Conservation (phyloP, 495 filamentous ascomycete species). For the Daldinia childiae region DNA sequence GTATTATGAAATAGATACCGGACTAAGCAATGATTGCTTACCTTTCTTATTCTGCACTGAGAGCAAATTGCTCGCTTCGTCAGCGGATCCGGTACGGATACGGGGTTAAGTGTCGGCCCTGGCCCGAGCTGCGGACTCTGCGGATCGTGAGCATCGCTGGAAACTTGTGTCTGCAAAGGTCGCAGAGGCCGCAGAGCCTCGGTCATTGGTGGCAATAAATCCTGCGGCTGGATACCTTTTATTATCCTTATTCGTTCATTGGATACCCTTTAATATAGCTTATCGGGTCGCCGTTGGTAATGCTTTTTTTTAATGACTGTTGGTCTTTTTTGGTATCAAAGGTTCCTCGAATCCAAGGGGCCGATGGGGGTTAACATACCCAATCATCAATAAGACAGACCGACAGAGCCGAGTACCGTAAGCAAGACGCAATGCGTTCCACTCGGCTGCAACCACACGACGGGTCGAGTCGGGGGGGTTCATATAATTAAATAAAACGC, state of each 20-base stretch:
- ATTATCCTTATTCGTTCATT: constrained; percentile 13
- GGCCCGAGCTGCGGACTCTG: constrained; percentile 11
- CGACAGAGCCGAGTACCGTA: constrained; percentile 37
- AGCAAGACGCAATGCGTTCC: constrained; percentile 31
- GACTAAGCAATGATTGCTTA: constrained; percentile 4
- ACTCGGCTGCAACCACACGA: constrained; percentile 30
- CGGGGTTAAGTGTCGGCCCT: constrained; percentile 16
- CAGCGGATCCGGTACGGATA: constrained; percentile 20
- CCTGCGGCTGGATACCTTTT: not conserved
- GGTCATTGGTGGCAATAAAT: constrained; percentile 32
- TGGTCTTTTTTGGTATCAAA: constrained; percentile 8
- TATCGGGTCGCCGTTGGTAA: not conserved
- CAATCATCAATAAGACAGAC: constrained; percentile 31
- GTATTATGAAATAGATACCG: not conserved
- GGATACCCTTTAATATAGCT: constrained; percentile 1
- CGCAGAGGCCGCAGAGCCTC: constrained; percentile 42
- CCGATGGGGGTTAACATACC: constrained; percentile 7
- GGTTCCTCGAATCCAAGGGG: not conserved
- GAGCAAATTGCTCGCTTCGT: constrained; percentile 41
- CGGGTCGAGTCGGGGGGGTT: constrained; percentile 21
- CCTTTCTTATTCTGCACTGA: constrained; percentile 43
- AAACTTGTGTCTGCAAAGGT: constrained; percentile 39
- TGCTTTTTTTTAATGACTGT: not conserved
- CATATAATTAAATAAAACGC: constrained; percentile 24
- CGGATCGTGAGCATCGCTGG: constrained; percentile 14